Evolutionary conservation across 805 yeast species (phyloP).

Genomic region (Babjeviella inositovora): DNA sequence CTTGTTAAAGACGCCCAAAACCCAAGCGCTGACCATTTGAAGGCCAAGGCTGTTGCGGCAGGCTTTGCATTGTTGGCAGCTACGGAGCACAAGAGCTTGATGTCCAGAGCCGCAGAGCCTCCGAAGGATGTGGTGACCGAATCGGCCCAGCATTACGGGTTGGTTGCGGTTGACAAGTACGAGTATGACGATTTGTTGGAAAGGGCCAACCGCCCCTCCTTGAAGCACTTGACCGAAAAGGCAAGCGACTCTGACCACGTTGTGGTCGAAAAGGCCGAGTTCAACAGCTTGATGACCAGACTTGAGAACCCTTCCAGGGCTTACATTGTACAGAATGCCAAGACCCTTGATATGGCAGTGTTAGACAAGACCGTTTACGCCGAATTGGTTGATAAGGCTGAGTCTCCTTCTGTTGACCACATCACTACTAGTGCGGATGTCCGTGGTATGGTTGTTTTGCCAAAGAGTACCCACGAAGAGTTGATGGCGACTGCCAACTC

Average conservation of each 20-base stretch:
- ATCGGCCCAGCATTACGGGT: slow-evolving; percentile 1
- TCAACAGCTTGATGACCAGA: slow-evolving; percentile 5
- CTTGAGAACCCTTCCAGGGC: slow-evolving; percentile 7
- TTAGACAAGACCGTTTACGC: slow-evolving; percentile 2
- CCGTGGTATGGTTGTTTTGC: slow-evolving; percentile 4
- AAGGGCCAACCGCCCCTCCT: slow-evolving; percentile 8
- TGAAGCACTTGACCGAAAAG: slow-evolving; percentile 6
- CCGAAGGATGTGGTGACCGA: neutral
- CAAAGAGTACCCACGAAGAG: slow-evolving; percentile 1
- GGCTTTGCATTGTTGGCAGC: neutral
- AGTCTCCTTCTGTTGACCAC: slow-evolving; percentile 7
- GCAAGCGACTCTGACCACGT: slow-evolving; percentile 6
- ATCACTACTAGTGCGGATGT: slow-evolving; percentile 5
- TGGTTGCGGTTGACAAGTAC: slow-evolving; percentile 5
- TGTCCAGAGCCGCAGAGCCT: neutral
- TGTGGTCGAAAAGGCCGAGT: slow-evolving; percentile 8
- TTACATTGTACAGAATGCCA: slow-evolving; percentile 9
- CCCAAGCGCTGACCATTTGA: neutral
- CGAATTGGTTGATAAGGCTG: slow-evolving; percentile 5
- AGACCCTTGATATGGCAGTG: slow-evolving; percentile 3
- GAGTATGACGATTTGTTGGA: slow-evolving; percentile 9
- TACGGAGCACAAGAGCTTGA: neutral
- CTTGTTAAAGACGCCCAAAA: neutral
- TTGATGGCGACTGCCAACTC: slow-evolving; percentile 3
- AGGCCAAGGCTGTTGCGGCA: neutral